Base-by-base conservation (phyloP, 306 rosid species). In the Lathyrus oleraceus region DNA sequence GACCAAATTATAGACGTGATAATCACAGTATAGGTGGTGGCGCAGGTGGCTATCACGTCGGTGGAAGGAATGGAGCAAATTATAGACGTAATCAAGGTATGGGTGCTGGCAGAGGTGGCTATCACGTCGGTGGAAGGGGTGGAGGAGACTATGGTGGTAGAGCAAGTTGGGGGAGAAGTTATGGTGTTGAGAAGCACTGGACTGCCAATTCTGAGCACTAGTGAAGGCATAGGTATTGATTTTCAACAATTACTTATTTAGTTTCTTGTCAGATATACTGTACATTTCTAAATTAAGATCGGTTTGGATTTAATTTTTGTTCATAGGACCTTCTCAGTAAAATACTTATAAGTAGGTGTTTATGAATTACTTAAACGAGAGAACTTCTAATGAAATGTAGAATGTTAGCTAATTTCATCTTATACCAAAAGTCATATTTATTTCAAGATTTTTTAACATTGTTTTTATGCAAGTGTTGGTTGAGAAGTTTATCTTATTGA, bases 151-250 rank as follows among this genome's bases (percentile, higher is more conserved):
- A 9, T 54, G 77, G 36, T 10, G 54, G 87, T 1, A 32, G 75
- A 36, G 69, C 67, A 39, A 58, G 71, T 42, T 59, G 76, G 76
- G 48, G 68, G 17, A 84, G 0, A 28, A 62, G 65, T 16, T 53
- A 73, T 0, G 61, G 85, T 0, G n/a, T 78, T 23, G 63, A 87
- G 71, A 86, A 90, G 4, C 87, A 84, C 44, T 60, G 65, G 51
- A 64, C 54, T 7, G 13, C 36, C 52, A 61, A 61, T 21, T 61
- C 89, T 73, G 1, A 78, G 62, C 75, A 70, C 80, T 45, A 45
- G 84, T n/a, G 45, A 81, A 13, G 87, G 84, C 69, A 76, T 75
- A 68, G 82, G 74, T 70, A 56, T 65, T 51, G 8, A 30, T 66
- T 53, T 56, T 68, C 30, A 9, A 48, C 44, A 35, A 0, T 39